Evolutionary conservation across 2,329 filamentous ascomycete genomes (phyloP), one percentile per base, ranked within the genome.

Genomic region (Sporothrix schenckii): DNA sequence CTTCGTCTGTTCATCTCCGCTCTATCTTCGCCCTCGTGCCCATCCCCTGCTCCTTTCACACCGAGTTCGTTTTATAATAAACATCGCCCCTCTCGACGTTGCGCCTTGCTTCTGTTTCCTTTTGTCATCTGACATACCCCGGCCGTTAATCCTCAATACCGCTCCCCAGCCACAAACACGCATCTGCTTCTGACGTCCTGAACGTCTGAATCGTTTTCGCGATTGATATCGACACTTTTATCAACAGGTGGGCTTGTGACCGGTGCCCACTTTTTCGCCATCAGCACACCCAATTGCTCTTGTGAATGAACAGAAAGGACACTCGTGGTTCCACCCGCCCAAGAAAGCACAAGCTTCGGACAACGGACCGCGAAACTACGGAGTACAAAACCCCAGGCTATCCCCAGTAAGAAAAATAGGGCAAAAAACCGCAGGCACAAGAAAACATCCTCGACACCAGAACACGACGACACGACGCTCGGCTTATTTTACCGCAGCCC

Each of bases 221-320:
- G 30, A 50, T 47, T 56, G 52, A 39, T 56, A 34, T 49, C 53
- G 24, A 49, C 34, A 19, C 53, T 47, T 21, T 53, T 27, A 44
- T 67, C 65, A 56, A 67, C 30, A 13, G n/a, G 44, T 39, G 47
- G 58, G 27, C 52, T 34, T 56, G 19, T 27, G 14, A 21, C 66
- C 34, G 39, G 54, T 65, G 34, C 24, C 58, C 68, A 69, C 68
- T 69, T 65, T 69, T 65, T 4, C 58, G 68, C 68, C 68, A 41
- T 65, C 24, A 39, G 44, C 67, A 63, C 56, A 52, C 41, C 30
- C 19, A 44, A n/a, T 56, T 56, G 53, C 53, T 69, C 67, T 53
- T 69, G 67, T 69, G 67, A 52, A 44, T 19, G 34, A 63, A 41
- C 53, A 44, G 53, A 69, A 54, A 44, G 54, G 27, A 69, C 67